These are phyloP conservation scores for Punica granatum DNA, from an alignment of 345 rosid genomes.

Conservation along the genomic window DNA sequence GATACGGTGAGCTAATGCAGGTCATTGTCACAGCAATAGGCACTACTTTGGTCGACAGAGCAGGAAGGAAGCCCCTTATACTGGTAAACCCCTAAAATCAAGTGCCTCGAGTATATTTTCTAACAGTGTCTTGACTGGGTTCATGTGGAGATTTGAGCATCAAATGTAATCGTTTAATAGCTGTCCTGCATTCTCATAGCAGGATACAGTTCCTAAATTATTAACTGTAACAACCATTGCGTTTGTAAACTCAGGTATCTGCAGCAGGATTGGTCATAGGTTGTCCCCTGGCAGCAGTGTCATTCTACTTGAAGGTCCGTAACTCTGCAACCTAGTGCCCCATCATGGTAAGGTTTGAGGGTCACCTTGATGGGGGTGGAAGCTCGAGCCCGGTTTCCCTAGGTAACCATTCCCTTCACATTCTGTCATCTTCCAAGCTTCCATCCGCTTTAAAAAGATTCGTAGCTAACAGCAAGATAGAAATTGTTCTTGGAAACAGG, in stretches of 20 bases:
- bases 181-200: not conserved
- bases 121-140: not conserved
- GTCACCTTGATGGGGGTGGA: no score
- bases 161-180: no score
- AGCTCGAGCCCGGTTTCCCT: no score
- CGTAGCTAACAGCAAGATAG: not conserved
- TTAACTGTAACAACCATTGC: not conserved
- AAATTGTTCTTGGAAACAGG: constrained; percentile 27
- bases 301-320: constrained; percentile 69
- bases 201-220: not conserved
- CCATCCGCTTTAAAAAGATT: no score
- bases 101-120: not conserved
- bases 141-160: not conserved
- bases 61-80: constrained; percentile 83
- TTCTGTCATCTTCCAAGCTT: no score
- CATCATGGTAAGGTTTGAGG: no score
- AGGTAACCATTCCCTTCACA: no score
- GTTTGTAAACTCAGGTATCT: constrained; percentile 42
- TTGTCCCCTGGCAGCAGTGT: constrained; percentile 43
- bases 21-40: constrained; percentile 65
- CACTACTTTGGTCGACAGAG: constrained; percentile 60
- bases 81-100: constrained; percentile 31
- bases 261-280: constrained; percentile 63
- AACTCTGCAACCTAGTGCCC: constrained; percentile 1
- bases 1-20: constrained; percentile 27